These are phyloP conservation scores for Sporothrix protearum DNA, from an alignment of 2,329 filamentous ascomycete species.

Conservation along the genomic window DNA sequence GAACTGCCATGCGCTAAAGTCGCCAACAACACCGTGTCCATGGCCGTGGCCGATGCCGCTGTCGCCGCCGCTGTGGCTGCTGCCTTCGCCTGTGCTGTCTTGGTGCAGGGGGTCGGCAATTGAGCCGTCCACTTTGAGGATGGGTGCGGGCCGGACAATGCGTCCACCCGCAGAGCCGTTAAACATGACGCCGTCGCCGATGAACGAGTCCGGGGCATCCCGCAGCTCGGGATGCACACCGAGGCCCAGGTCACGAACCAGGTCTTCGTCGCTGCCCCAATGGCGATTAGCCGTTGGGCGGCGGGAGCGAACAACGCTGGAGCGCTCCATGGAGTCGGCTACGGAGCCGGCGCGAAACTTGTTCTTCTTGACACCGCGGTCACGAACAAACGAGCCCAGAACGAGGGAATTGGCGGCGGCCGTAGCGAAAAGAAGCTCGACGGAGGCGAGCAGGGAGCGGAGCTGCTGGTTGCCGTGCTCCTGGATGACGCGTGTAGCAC, in stretches of 20 bases:
- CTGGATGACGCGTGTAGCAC: conserved; percentile 73
- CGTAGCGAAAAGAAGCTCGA: conserved; percentile 86
- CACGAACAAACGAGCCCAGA: conserved; percentile 86
- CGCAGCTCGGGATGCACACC: conserved; percentile 56
- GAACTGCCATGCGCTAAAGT: conserved; percentile 49
- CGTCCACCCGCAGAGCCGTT: neutral
- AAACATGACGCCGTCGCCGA: conserved; percentile 27
- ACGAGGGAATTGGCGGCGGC: conserved; percentile 84
- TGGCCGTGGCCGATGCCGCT: neutral
- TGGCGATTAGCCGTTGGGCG: conserved; percentile 57
- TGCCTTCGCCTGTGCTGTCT: conserved; percentile 23
- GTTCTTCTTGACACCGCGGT: conserved; percentile 83
- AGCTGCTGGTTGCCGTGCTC: conserved; percentile 74
- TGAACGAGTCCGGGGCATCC: conserved; percentile 33
- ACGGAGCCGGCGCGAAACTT: conserved; percentile 69
- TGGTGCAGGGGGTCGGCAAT: conserved; percentile 32
- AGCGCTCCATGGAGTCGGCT: conserved; percentile 59
- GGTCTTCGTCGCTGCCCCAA: conserved; percentile 88
- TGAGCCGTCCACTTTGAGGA: conserved; percentile 36
- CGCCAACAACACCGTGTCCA: conserved; percentile 30
- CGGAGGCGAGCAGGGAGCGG: conserved; percentile 81
- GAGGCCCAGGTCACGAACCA: conserved; percentile 76
- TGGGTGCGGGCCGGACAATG: conserved; percentile 4
- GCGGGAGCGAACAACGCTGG: conserved; percentile 37
- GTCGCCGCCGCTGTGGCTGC: neutral